Conservation (phyloP, 768 basidiomycete genomes). For the Lactarius trivialis region DNA sequence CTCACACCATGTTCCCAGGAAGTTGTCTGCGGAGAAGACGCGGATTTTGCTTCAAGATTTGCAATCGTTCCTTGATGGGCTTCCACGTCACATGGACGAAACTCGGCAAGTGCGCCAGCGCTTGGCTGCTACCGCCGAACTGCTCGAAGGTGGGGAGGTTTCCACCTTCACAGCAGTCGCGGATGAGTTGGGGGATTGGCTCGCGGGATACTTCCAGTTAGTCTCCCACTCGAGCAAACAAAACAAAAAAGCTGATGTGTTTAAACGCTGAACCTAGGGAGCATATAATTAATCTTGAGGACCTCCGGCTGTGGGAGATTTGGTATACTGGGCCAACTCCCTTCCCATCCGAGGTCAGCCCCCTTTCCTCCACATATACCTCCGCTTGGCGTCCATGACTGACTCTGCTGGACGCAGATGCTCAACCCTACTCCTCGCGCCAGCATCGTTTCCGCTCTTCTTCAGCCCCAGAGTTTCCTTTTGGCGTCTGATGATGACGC, state of each 20-base stretch:
- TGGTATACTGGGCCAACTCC: slow-evolving; percentile 65
- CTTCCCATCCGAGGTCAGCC: slow-evolving; percentile 59
- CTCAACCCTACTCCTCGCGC: slow-evolving; percentile 66
- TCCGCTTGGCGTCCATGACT: neutral
- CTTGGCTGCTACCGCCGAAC: neutral
- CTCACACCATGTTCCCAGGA: slow-evolving; percentile 29
- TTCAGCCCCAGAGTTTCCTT: slow-evolving; percentile 50
- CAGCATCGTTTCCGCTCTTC: slow-evolving; percentile 52
- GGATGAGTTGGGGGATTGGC: slow-evolving; percentile 41
- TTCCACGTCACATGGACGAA: slow-evolving; percentile 21
- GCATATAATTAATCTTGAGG: slow-evolving; percentile 42
- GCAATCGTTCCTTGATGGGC: slow-evolving; percentile 32
- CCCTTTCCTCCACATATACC: neutral
- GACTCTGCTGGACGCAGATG: slow-evolving; percentile 35
- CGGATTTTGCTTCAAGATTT: slow-evolving; percentile 37
- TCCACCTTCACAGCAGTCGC: slow-evolving; percentile 18
- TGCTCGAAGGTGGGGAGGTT: neutral
- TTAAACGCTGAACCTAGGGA: slow-evolving; percentile 30
- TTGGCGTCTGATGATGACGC: neutral
- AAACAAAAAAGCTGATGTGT: neutral
- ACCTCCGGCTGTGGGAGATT: slow-evolving; percentile 53
- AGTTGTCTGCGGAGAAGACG: slow-evolving; percentile 34
- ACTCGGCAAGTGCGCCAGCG: neutral
- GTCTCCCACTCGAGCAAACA: slow-evolving; percentile 1
- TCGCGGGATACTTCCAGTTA: slow-evolving; percentile 29